Conservation (phyloP, 805 yeast genomes). For the Jamesozyma rosinii region DNA sequence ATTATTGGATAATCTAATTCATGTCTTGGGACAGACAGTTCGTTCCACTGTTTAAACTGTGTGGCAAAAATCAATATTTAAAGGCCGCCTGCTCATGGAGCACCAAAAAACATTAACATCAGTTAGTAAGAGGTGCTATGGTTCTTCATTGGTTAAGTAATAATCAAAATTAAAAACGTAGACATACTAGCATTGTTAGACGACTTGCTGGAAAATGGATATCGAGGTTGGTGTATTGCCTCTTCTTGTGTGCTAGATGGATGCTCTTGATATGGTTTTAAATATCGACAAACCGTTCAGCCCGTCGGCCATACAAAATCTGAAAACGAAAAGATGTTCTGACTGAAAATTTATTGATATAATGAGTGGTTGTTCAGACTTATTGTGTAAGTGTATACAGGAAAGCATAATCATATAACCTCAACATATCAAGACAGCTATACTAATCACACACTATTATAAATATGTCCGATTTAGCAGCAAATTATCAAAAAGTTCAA, state of each 20-base stretch:
- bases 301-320: background rate
- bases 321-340: background rate
- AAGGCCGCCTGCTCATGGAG: background rate
- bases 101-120: background rate
- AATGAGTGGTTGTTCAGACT: too few species aligned
- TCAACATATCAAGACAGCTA: background rate
- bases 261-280: background rate
- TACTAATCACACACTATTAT: too few species aligned
- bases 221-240: background rate
- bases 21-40: constrained; percentile 41
- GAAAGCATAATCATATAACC: too few species aligned
- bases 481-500: constrained; percentile 37
- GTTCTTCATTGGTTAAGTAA: too few species aligned
- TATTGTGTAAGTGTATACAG: too few species aligned
- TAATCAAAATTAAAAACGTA: background rate
- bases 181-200: background rate
- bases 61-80: background rate
- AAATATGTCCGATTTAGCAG: constrained; percentile 17
- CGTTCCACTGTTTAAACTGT: constrained; percentile 45
- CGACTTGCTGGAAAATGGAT: background rate
- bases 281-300: background rate
- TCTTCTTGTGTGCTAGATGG: background rate
- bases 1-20: constrained; percentile 30
- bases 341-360: background rate
- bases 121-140: constrained; percentile 1